Percentiles rank a stretch among this genome's conserved stretches.
Conservation (phyloP, 495 filamentous ascomycete species). For the Mytilinidion resinicola region DNA sequence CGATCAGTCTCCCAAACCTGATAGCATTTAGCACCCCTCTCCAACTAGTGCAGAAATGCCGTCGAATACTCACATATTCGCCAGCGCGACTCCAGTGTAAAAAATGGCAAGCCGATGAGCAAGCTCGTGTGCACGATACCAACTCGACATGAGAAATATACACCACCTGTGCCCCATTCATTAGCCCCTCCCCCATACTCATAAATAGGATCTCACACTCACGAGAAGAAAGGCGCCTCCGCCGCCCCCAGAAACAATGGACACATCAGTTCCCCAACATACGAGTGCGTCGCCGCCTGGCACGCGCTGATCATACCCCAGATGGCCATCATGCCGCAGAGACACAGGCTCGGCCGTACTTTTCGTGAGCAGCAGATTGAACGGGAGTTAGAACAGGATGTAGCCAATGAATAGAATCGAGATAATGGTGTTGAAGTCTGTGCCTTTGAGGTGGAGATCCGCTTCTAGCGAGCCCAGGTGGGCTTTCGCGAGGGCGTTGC, state of each 20-base stretch:
- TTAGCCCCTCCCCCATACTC: too few relatives aligned
- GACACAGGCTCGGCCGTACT: background rate
- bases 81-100: constrained; percentile 43
- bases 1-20: too few relatives aligned
- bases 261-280: constrained; percentile 4
- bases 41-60: too few relatives aligned
- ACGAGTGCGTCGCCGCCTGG: constrained; percentile 7
- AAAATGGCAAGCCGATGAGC: constrained; percentile 24
- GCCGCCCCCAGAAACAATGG: constrained; percentile 77
- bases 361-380: background rate
- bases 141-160: constrained; percentile 14
- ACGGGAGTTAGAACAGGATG: constrained; percentile 1
- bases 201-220: too few relatives aligned
- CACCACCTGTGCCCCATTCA: too few relatives aligned
- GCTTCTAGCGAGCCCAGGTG: constrained; percentile 1
- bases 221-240: constrained; percentile 79
- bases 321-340: constrained; percentile 14
- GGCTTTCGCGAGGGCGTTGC: background rate
- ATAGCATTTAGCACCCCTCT: too few relatives aligned
- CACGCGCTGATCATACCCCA: constrained; percentile 3
- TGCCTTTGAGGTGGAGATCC: background rate
- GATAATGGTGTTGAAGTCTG: background rate
- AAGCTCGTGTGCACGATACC: constrained; percentile 24
- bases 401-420: constrained; percentile 3
- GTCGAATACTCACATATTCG: constrained; percentile 31